Conservation (phyloP, 2,329 filamentous ascomycete genomes). For the Cladophialophora psammophila region DNA sequence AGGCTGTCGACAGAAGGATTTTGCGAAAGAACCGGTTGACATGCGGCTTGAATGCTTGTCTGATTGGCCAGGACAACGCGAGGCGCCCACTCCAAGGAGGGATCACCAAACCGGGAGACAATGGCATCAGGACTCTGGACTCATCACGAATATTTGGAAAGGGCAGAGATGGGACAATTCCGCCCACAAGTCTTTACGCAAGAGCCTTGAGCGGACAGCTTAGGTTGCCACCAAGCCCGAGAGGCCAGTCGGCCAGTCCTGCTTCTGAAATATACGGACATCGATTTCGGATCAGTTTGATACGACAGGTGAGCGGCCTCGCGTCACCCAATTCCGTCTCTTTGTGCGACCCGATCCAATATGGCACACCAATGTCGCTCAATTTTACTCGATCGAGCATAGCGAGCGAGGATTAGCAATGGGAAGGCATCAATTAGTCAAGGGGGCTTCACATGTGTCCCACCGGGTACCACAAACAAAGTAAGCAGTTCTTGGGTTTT, state of each 20-base stretch:
- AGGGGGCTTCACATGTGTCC: constrained; percentile 1
- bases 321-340: neutral
- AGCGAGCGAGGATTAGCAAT: neutral
- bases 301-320: neutral
- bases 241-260: neutral
- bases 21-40: neutral
- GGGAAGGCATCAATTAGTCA: neutral
- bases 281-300: neutral
- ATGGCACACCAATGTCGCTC: neutral
- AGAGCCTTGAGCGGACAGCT: too few species aligned
- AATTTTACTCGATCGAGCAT: neutral
- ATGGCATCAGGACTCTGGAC: neutral
- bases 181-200: neutral
- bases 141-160: neutral
- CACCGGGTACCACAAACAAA: neutral
- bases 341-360: neutral
- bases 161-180: neutral
- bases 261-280: neutral
- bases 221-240: neutral
- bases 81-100: neutral
- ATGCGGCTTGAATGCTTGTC: neutral
- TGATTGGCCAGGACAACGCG: neutral
- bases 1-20: neutral
- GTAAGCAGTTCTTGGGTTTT: neutral
- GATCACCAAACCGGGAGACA: neutral